A percentile compares a stretch with the other conserved stretches of the same genome.
Evolutionary conservation across 2,329 filamentous ascomycete genomes (phyloP).

Genomic region (Aspergillus quadrilineatus): DNA sequence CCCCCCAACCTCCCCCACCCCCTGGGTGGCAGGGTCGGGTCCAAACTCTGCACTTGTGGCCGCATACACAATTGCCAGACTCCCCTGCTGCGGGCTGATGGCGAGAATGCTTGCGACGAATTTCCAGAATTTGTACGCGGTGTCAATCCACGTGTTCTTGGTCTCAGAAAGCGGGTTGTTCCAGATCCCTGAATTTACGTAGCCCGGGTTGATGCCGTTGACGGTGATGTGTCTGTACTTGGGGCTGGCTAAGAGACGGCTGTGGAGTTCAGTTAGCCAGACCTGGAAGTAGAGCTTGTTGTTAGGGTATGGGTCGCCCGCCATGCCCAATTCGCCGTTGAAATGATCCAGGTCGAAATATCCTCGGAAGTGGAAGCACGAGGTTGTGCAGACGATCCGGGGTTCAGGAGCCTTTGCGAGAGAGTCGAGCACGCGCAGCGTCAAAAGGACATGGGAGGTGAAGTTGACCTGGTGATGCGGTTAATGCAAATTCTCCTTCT

Average conservation of each 20-base stretch:
- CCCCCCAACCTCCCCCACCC: background rate
- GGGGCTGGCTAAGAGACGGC: background rate
- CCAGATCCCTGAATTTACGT: constrained; percentile 9
- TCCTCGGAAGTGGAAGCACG: constrained; percentile 3
- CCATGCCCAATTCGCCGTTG: background rate
- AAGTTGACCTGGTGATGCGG: constrained; percentile 4
- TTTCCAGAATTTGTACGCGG: background rate
- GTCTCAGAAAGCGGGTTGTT: background rate
- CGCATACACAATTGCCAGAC: constrained; percentile 8
- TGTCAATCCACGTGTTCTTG: background rate
- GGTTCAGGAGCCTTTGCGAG: background rate
- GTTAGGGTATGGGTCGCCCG: background rate
- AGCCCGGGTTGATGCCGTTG: constrained; percentile 11
- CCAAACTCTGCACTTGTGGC: constrained; percentile 2
- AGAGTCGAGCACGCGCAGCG: background rate
- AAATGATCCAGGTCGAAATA: background rate
- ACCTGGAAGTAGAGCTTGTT: constrained; percentile 12
- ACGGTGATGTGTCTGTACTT: constrained; percentile 7
- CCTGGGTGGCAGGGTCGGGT: background rate
- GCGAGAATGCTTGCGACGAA: background rate
- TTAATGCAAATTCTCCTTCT: no score
- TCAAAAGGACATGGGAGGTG: constrained; percentile 5
- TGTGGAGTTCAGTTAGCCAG: constrained; percentile 2
- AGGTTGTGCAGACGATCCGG: constrained; percentile 10
- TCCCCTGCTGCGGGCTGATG: constrained; percentile 3